Evolutionary conservation across 345 rosid genomes (phyloP).

Genomic region (Populus alba): DNA sequence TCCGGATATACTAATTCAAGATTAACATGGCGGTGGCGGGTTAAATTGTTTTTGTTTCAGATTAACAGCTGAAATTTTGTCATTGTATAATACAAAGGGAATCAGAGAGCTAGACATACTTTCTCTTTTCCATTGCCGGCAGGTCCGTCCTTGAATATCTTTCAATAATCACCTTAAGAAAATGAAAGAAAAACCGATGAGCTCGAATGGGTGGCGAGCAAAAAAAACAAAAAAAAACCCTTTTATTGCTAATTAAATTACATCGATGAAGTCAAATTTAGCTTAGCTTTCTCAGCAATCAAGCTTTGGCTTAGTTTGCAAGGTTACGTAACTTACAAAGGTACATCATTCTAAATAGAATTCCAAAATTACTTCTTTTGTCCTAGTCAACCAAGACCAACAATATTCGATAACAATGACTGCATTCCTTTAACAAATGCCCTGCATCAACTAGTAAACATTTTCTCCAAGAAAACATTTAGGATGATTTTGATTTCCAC

Average conservation of each 20-base stretch:
- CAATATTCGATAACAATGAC: neutral
- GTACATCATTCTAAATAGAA: neutral
- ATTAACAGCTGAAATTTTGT: neutral
- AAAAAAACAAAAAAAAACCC: neutral
- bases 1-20: neutral
- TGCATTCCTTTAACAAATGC: neutral
- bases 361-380: neutral
- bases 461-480: neutral
- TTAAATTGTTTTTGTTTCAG: too few relatives aligned
- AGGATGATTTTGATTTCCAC: neutral
- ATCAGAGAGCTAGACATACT: slow-evolving; percentile 34
- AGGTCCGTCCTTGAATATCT: slow-evolving; percentile 61
- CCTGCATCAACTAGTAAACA: neutral
- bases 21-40: neutral
- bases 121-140: slow-evolving; percentile 73
- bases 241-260: neutral
- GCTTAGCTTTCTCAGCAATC: neutral
- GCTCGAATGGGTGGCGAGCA: neutral
- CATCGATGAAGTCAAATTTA: neutral
- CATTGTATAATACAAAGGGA: neutral
- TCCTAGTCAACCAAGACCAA: neutral
- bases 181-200: neutral
- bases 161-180: slow-evolving; percentile 61
- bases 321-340: neutral
- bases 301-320: neutral